Evolutionary conservation across 2,329 filamentous ascomycete species (phyloP).

Genomic region (Aspergillus sp.): DNA sequence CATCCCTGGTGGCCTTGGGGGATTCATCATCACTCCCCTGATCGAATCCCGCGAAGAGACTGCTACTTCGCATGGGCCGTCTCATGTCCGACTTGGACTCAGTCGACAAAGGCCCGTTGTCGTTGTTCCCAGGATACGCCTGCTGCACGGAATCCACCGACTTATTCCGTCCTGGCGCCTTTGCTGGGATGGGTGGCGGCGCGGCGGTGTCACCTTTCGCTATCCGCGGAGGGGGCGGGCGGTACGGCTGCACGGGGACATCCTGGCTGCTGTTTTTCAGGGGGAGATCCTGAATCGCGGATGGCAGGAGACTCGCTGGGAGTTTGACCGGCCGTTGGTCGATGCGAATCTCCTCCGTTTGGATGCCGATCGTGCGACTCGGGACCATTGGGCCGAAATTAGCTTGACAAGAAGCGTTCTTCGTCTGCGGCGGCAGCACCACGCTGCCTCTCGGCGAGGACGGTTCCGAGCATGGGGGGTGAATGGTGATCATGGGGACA

Average conservation of each 20-base stretch:
- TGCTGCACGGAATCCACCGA: constrained; percentile 53
- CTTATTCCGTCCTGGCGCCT: constrained; percentile 18
- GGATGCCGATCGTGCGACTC: constrained; percentile 60
- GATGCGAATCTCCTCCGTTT: constrained; percentile 88
- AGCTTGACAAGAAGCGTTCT: constrained; percentile 80
- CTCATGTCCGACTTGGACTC: constrained; percentile 59
- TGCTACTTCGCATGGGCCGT: constrained; percentile 73
- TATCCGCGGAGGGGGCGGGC: constrained; percentile 32
- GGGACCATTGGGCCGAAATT: constrained; percentile 48
- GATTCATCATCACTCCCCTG: constrained; percentile 56
- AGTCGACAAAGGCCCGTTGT: constrained; percentile 68
- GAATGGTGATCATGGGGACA: constrained; percentile 86
- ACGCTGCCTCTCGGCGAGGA: constrained; percentile 70
- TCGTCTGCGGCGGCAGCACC: constrained; percentile 75
- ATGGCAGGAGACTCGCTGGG: constrained; percentile 75
- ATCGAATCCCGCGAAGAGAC: constrained; percentile 83
- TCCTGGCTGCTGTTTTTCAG: constrained; percentile 24
- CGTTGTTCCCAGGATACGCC: constrained; percentile 74
- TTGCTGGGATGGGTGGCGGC: constrained; percentile 38
- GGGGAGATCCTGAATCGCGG: constrained; percentile 61
- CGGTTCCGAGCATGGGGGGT: constrained; percentile 83
- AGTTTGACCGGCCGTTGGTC: constrained; percentile 73
- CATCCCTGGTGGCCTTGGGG: constrained; percentile 23
- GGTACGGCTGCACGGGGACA: constrained; percentile 32
- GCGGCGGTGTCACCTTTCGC: constrained; percentile 25